Evolutionary conservation across 257 asterid species (phyloP), one percentile per base, ranked within the genome.

Genomic region (Misopates orontium): DNA sequence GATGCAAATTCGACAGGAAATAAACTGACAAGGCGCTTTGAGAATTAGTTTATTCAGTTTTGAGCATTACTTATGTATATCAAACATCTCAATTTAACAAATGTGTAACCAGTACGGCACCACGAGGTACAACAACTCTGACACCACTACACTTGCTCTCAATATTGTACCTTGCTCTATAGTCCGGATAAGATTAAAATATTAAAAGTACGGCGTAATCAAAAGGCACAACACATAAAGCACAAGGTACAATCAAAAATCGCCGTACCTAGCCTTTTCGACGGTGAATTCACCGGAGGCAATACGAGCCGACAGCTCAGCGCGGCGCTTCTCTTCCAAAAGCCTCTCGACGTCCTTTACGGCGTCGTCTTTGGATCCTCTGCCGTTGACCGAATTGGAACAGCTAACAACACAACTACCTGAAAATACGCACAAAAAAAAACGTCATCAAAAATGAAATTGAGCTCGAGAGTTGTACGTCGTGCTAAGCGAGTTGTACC

Each of bases 231-330:
- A 54, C 45, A 61, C 10, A 20, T 18, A 61, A 68, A 64, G 70
- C 74, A 42, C 48, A 39, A 0, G 25, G 56, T 0, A 41, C 32
- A 76, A 52, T 23, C 24, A 1, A 31, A 17, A 18, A n/a, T n/a
- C 49, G 40, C 56, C 15, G 14, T 84, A 86, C 96, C 95, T 83
- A 56, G 84, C 42, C 67, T 85, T 80, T 66, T 84, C 84, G 21
- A 86, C 96, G 44, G 96, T 88, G 19, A 91, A 91, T 75, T 75
- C 91, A 22, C 95, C 96, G 54, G 95, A 83, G 63, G 95, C 90
- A 51, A 91, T 91, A 18, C 98, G 91, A 67, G 92, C 85, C 70
- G 96, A 89, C 70, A 91, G 83, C 74, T 87, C 89, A 50, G 90
- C 95, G 52, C 92, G 78, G 31, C 86, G 80, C 74, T 87, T 91